Conservation (phyloP, 2,329 filamentous ascomycete genomes). For the Fusarium chaquense region DNA sequence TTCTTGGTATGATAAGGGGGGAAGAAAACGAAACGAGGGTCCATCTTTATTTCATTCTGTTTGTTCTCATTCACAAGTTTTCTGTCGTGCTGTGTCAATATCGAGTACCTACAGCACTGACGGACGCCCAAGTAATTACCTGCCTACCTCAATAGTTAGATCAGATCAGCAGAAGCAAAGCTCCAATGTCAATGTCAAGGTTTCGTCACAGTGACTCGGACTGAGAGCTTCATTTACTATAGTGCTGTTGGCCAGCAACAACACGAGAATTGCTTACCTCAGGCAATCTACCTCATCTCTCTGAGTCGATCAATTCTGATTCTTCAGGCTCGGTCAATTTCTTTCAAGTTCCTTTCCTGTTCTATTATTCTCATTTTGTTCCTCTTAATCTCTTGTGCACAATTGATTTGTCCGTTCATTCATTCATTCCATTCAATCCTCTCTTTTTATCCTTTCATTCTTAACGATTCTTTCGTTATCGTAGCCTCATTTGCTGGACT, state of each 20-base stretch:
- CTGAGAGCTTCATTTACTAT: conserved; percentile 14
- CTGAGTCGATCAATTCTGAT: conserved; percentile 34
- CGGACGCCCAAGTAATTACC: background rate
- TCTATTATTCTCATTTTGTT: conserved; percentile 19
- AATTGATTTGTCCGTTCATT: conserved; percentile 37
- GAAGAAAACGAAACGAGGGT: conserved; percentile 19
- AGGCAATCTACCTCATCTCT: conserved; percentile 22
- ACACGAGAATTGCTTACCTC: conserved; percentile 37
- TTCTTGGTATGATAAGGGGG: conserved; percentile 9
- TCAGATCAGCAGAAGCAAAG: conserved; percentile 17
- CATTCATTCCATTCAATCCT: conserved; percentile 36
- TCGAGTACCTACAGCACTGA: no score
- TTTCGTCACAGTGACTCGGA: conserved; percentile 34
- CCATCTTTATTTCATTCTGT: conserved; percentile 26
- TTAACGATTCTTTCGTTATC: conserved; percentile 11
- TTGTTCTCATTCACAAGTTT: background rate
- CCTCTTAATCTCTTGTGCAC: conserved; percentile 5
- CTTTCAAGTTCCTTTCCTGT: conserved; percentile 27
- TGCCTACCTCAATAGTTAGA: background rate
- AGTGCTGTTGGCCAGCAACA: conserved; percentile 38
- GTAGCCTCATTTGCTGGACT: conserved; percentile 5
- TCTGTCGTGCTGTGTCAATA: background rate
- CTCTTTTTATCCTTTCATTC: conserved; percentile 19
- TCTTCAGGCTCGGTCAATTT: conserved; percentile 30
- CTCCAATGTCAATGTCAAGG: background rate